phyloP scores from a whole-genome alignment of 495 filamentous ascomycete species.

The Apodospora peruviana region DNA sequence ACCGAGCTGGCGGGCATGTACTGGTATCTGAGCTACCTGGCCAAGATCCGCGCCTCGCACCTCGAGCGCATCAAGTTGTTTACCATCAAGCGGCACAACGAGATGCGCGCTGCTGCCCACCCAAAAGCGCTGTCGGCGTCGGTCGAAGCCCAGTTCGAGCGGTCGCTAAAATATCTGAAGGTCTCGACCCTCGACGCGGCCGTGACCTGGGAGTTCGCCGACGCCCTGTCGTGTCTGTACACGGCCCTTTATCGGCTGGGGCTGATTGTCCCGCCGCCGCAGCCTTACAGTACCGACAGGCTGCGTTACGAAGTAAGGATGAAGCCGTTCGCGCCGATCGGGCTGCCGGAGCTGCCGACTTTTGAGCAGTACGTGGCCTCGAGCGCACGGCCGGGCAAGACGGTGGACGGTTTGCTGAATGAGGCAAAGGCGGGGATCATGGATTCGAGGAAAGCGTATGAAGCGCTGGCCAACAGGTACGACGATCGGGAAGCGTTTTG shows the following conservation, averaged over 20 bases:
- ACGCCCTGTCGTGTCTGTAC: slow-evolving; percentile 62
- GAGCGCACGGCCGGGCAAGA: slow-evolving; percentile 30
- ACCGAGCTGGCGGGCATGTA: slow-evolving; percentile 90
- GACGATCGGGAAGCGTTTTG: slow-evolving; percentile 40
- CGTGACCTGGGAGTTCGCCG: slow-evolving; percentile 64
- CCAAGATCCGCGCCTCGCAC: slow-evolving; percentile 51
- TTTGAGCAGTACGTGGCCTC: slow-evolving; percentile 53
- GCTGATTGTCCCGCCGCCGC: slow-evolving; percentile 51
- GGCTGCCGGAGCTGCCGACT: slow-evolving; percentile 63
- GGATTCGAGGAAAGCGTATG: slow-evolving; percentile 61
- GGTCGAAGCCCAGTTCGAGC: slow-evolving; percentile 42
- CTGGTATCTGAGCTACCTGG: slow-evolving; percentile 65
- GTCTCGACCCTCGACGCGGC: slow-evolving; percentile 60
- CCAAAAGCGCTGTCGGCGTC: slow-evolving; percentile 11
- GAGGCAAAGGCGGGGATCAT: slow-evolving; percentile 55
- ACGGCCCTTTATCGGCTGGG: slow-evolving; percentile 55
- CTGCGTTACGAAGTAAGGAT: slow-evolving; percentile 83
- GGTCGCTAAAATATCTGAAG: slow-evolving; percentile 54
- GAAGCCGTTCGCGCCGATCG: slow-evolving; percentile 74
- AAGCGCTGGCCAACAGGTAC: slow-evolving; percentile 50
- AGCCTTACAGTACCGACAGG: slow-evolving; percentile 64
- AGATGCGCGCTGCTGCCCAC: slow-evolving; percentile 13
- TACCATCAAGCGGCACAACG: slow-evolving; percentile 29
- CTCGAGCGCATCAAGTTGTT: slow-evolving; percentile 68
- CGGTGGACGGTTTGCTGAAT: slow-evolving; percentile 45